Evolutionary conservation across 305 asterid genomes (phyloP), one percentile per base, ranked within the genome.

Genomic region (Solanum hybrid): DNA sequence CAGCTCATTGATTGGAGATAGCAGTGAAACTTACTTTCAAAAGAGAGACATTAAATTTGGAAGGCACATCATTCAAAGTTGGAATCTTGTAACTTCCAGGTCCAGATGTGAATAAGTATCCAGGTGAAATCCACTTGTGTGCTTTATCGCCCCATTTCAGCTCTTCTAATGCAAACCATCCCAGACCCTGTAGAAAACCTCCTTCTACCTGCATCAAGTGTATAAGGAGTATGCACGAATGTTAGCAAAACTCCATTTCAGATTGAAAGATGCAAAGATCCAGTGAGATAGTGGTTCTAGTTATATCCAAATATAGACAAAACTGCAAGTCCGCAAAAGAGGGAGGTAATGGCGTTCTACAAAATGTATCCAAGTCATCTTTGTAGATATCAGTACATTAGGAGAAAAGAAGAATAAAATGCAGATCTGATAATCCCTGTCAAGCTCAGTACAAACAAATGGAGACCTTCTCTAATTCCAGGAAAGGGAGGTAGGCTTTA

Each of bases 11-110:
- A 84, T 37, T 84, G n/a, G 86, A 88, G 51, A 56, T n/a, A 26
- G 40, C 32, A 32, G 27, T 32, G 79, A 34, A 51, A 73, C 88
- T 93, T 94, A 97, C 99, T 98, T 97, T 96, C 89, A 97, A 93
- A 87, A 97, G 95, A 85, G 98, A 96, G 92, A 97, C 89, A 27
- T 40, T 94, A 89, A 97, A 97, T 91, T 93, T 94, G 87, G 94
- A 93, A 86, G 99, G 99, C 84, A 95, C 94, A 10, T 97, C 98
- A 77, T 94, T 94, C 84, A 97, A 91, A 36, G 99, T 95, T 35
- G 99, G 99, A 86, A 97, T 94, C 91, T 97, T 97, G 94, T 96
- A 97, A 88, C 91, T 94, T 90, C 99, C 99, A 12, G 99, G 99
- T 36, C 99, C 99, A 77, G 92, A 89, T n/a, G 99, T 97, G 88